A percentile compares a stretch with the other conserved stretches of the same genome.
Conservation (phyloP, 2,329 filamentous ascomycete genomes). For the Cladosporium halotolerans region DNA sequence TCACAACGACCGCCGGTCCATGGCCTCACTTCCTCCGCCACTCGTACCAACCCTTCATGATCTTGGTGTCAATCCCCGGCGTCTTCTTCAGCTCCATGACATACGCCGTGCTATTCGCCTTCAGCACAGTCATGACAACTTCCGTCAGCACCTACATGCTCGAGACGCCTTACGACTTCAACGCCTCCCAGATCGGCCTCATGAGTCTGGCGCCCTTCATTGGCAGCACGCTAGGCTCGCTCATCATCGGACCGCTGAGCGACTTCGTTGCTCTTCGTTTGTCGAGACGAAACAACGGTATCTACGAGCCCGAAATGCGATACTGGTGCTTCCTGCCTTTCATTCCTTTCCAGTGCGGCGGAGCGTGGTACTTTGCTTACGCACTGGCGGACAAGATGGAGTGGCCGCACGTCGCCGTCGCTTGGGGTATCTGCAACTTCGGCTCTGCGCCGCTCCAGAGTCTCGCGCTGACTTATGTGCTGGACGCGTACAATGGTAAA, state of each 20-base stretch:
- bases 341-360: slow-evolving; percentile 27
- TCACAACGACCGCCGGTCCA: slow-evolving; percentile 26
- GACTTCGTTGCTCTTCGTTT: slow-evolving; percentile 36
- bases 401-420: slow-evolving; percentile 31
- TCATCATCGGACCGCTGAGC: slow-evolving; percentile 42
- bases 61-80: slow-evolving; percentile 35
- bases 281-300: slow-evolving; percentile 28
- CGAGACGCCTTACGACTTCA: slow-evolving; percentile 40
- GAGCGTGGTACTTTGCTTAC: slow-evolving; percentile 36
- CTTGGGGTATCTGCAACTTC: slow-evolving; percentile 34
- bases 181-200: slow-evolving; percentile 43
- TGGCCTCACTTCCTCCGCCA: slow-evolving; percentile 30
- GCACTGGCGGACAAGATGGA: slow-evolving; percentile 20
- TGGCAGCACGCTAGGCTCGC: slow-evolving; percentile 41
- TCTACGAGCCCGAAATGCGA: slow-evolving; percentile 32
- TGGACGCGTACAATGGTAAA: slow-evolving; percentile 35
- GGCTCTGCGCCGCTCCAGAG: slow-evolving; percentile 30
- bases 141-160: slow-evolving; percentile 33
- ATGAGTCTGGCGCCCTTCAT: slow-evolving; percentile 48
- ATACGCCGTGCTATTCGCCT: slow-evolving; percentile 35
- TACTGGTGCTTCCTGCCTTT: slow-evolving; percentile 31
- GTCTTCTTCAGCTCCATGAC: slow-evolving; percentile 33
- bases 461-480: slow-evolving; percentile 35
- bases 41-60: slow-evolving; percentile 32
- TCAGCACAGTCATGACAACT: slow-evolving; percentile 34